Evolutionary conservation across 352 stramenopile genomes (phyloP).

Genomic region (Phytophthora pini): DNA sequence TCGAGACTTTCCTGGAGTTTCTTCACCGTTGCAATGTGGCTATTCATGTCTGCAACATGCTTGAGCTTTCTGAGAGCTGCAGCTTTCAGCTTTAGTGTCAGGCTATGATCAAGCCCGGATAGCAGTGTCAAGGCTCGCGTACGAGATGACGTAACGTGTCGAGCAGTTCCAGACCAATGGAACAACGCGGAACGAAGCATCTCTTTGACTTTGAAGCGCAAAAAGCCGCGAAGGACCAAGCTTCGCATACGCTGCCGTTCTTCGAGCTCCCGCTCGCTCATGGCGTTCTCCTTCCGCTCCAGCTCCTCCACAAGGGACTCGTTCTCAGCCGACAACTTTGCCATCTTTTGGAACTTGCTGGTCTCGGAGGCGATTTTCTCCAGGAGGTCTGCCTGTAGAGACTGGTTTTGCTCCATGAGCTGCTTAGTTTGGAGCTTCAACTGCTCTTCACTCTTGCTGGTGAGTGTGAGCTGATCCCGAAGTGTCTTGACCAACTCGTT

Average conservation of each 20-base stretch:
- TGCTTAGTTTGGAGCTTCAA: slow-evolving; percentile 75
- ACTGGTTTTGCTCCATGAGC: slow-evolving; percentile 75
- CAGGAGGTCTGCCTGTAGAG: slow-evolving; percentile 65
- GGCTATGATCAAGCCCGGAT: slow-evolving; percentile 3
- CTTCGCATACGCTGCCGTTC: slow-evolving; percentile 35
- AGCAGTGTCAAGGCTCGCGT: slow-evolving; percentile 30
- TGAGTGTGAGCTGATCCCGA: slow-evolving; percentile 58
- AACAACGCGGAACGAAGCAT: slow-evolving; percentile 34
- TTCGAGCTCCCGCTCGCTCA: slow-evolving; percentile 38
- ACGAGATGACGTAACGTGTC: slow-evolving; percentile 16
- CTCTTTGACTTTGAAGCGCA: slow-evolving; percentile 44
- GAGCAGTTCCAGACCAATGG: slow-evolving; percentile 32
- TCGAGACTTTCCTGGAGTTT: slow-evolving; percentile 26
- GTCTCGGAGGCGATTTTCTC: slow-evolving; percentile 74
- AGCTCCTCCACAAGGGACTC: slow-evolving; percentile 62
- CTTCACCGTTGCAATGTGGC: slow-evolving; percentile 4
- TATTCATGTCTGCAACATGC: slow-evolving; percentile 3
- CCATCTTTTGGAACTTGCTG: slow-evolving; percentile 74
- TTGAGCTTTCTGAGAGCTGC: slow-evolving; percentile 35
- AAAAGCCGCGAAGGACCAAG: slow-evolving; percentile 35
- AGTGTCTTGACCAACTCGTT: slow-evolving; percentile 64
- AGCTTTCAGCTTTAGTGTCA: slow-evolving; percentile 30
- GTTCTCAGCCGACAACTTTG: slow-evolving; percentile 64
- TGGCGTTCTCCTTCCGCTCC: slow-evolving; percentile 46
- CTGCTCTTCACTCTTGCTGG: slow-evolving; percentile 67